phyloP scores from a whole-genome alignment of 1,284 basidiomycete genomes.

The Sanghuangporus sanghuang region DNA sequence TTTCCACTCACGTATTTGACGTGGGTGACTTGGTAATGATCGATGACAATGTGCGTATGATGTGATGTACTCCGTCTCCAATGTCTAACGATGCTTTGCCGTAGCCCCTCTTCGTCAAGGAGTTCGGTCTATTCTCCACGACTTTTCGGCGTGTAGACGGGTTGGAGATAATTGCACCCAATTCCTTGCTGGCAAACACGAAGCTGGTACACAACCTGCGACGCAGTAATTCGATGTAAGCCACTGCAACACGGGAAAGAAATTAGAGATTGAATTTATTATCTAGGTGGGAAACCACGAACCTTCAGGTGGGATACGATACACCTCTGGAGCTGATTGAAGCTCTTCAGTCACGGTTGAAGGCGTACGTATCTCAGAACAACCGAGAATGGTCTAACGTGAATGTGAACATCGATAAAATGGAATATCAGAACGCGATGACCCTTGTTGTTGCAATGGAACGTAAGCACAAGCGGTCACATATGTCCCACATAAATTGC shows the following conservation, averaged over 20 bases:
- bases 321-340: constrained; percentile 69
- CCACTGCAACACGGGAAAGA: constrained; percentile 8
- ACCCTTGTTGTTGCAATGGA: constrained; percentile 68
- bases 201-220: constrained; percentile 78
- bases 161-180: constrained; percentile 77
- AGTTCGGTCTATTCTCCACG: constrained; percentile 81
- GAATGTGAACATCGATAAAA: constrained; percentile 63
- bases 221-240: constrained; percentile 70
- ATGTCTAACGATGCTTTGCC: constrained; percentile 11
- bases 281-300: constrained; percentile 73
- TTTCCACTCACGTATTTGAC: constrained; percentile 77
- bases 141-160: constrained; percentile 77
- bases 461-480: constrained; percentile 41
- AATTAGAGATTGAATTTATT: background rate
- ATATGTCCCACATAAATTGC: background rate
- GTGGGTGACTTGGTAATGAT: constrained; percentile 78
- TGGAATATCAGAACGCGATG: constrained; percentile 73
- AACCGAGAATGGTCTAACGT: constrained; percentile 69
- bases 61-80: background rate
- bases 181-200: constrained; percentile 64
- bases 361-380: constrained; percentile 59
- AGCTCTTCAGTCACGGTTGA: constrained; percentile 53
- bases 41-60: constrained; percentile 51
- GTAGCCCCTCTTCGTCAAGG: constrained; percentile 57
- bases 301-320: constrained; percentile 56